These are phyloP conservation scores for Salix brachista DNA, from an alignment of 345 rosid genomes.

Conservation along the genomic window DNA sequence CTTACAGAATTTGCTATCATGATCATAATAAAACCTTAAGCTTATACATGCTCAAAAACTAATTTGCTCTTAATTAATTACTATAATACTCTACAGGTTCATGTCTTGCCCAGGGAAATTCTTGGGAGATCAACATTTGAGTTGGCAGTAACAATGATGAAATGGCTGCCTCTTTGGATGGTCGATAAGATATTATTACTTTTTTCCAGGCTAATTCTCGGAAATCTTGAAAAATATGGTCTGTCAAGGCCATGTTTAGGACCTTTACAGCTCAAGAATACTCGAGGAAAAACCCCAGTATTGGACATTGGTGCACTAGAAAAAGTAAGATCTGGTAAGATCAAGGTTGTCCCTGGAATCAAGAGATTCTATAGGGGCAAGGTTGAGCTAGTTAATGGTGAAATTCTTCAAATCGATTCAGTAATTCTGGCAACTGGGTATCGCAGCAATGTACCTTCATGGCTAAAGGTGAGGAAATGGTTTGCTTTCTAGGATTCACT, in stretches of 20 bases:
- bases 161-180: constrained; percentile 64
- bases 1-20: not conserved
- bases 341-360: constrained; percentile 70
- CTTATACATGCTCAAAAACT: too few relatives aligned
- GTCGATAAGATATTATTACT: constrained; percentile 61
- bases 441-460: constrained; percentile 87
- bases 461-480: constrained; percentile 61
- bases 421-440: constrained; percentile 87
- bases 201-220: constrained; percentile 51
- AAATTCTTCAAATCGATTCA: constrained; percentile 57
- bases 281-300: constrained; percentile 74
- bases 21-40: not conserved
- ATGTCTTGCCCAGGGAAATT: constrained; percentile 25
- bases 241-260: constrained; percentile 59
- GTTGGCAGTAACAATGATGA: constrained; percentile 52
- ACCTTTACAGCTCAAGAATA: constrained; percentile 61
- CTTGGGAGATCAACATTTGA: constrained; percentile 30
- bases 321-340: constrained; percentile 62
- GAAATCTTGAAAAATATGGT: constrained; percentile 60
- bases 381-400: constrained; percentile 66
- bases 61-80: not conserved
- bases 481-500: not conserved
- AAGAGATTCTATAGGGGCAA: constrained; percentile 42
- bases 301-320: constrained; percentile 68
- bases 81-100: constrained; percentile 10